Evolutionary conservation across 441 rosid species (phyloP), one percentile per base, ranked within the genome.

Genomic region (Metrosideros polymorpha): DNA sequence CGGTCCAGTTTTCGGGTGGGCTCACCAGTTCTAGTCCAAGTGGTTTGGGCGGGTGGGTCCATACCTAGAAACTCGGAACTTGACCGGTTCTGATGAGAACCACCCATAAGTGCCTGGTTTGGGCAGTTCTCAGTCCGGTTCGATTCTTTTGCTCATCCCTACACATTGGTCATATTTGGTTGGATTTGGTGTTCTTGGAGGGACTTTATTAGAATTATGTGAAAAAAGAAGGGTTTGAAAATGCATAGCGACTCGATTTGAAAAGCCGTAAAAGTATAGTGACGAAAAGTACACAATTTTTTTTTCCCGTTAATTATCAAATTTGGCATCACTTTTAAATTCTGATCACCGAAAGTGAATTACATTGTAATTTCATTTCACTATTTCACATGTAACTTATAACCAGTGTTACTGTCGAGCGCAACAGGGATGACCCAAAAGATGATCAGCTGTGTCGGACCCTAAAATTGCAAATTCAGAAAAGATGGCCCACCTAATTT

Each of bases 141-240:
- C n/a, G n/a, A n/a, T n/a, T n/a, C n/a, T n/a, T n/a, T n/a, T n/a
- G n/a, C n/a, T n/a, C n/a, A n/a, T n/a, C n/a, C n/a, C n/a, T n/a
- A n/a, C n/a, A n/a, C n/a, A n/a, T n/a, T n/a, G 3, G 6, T 29
- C 71, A 2, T 29, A 7, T 15, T 0, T 7, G 3, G 1, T 15
- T 15, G 22, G 3, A 30, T 0, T 61, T 29, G 32, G 7, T 3
- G 7, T 7, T 6, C 0, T 17, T 3, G 0, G 4, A 30, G 9
- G 7, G 3, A 19, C 4, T 22, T 71, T 71, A 35, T 1, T 5
- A 19, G 1, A 35, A 39, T 35, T 22, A 0, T 0, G 2, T 1
- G 2, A 66, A 71, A 0, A 22, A 0, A 19, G 3, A 66, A 35
- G 0, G 2, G 43, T 19, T 9, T 35, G 27, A 13, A 3, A 13